Percentiles rank a stretch among this genome's conserved stretches.
Evolutionary conservation across 2,329 filamentous ascomycete genomes (phyloP).

Genomic region (Neofusicoccum sp.): DNA sequence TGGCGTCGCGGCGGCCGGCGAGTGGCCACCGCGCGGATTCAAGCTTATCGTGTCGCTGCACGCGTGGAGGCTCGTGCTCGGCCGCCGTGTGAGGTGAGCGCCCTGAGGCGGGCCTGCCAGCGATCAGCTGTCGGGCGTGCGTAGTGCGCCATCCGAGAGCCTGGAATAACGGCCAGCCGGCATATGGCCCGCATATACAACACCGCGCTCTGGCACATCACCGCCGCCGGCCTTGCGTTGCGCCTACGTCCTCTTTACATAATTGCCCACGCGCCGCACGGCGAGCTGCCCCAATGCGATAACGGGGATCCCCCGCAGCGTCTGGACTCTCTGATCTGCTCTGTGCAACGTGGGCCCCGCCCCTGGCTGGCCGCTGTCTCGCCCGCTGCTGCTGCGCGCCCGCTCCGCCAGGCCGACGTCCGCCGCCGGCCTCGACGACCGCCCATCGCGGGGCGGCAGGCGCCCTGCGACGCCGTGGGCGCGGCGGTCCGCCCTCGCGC

Average conservation of each 20-base stretch:
- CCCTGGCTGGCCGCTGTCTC: background rate
- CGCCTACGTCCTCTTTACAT: conserved; percentile 12
- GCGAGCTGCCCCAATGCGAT: background rate
- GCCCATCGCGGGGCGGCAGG: background rate
- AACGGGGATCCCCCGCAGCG: conserved; percentile 4
- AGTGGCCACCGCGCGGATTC: conserved; percentile 9
- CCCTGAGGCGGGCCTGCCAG: background rate
- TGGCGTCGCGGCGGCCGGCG: conserved; percentile 5
- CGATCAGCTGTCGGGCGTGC: conserved; percentile 12
- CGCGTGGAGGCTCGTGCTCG: conserved; percentile 12
- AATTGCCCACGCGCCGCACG: background rate
- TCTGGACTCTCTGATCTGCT: background rate
- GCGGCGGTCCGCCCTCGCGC: background rate
- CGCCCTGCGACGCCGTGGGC: background rate
- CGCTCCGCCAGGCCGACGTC: conserved; percentile 1
- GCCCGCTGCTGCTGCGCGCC: background rate
- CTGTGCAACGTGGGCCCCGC: conserved; percentile 2
- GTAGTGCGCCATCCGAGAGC: conserved; percentile 11
- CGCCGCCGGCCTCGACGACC: background rate
- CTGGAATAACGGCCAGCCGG: conserved; percentile 11
- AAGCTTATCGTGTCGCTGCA: conserved; percentile 15
- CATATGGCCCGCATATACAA: conserved; percentile 9
- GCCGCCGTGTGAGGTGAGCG: background rate
- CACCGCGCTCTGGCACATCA: background rate
- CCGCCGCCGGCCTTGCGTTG: background rate